Evolutionary conservation across 1,284 basidiomycete genomes (phyloP).

Genomic region (Trichosporon sp.): DNA sequence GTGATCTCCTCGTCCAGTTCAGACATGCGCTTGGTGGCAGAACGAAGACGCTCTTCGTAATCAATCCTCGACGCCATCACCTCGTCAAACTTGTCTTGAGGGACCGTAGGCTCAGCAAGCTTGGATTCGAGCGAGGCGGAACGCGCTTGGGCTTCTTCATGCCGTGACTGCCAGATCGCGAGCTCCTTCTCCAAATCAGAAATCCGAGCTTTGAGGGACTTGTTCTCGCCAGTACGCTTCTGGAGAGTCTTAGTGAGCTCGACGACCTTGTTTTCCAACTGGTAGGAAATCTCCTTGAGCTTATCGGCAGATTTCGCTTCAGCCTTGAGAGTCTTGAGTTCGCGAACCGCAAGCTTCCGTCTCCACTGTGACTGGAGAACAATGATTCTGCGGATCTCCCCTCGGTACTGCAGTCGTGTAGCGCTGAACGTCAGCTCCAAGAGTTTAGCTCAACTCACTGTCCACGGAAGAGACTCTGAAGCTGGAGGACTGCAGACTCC

Average conservation of each 20-base stretch:
- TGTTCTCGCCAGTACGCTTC: constrained; percentile 88
- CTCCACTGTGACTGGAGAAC: constrained; percentile 91
- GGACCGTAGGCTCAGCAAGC: constrained; percentile 72
- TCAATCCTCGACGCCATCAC: constrained; percentile 75
- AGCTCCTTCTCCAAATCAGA: constrained; percentile 81
- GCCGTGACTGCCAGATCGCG: constrained; percentile 77
- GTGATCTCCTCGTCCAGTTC: constrained; percentile 85
- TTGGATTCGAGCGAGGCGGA: constrained; percentile 75
- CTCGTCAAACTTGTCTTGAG: constrained; percentile 73
- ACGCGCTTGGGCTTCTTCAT: constrained; percentile 83
- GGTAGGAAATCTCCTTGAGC: constrained; percentile 99
- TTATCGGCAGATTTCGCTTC: constrained; percentile 97
- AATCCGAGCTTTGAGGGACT: constrained; percentile 75
- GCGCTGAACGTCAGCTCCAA: constrained; percentile 59
- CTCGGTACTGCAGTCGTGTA: constrained; percentile 65
- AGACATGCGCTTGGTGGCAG: constrained; percentile 68
- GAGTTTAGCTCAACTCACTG: constrained; percentile 62
- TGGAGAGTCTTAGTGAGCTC: constrained; percentile 97
- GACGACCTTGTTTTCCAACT: constrained; percentile 98
- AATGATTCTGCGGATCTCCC: constrained; percentile 74
- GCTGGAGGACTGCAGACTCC: constrained; percentile 67
- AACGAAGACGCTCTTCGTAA: constrained; percentile 78
- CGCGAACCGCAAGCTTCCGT: constrained; percentile 80
- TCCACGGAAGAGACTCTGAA: constrained; percentile 89
- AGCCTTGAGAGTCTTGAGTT: constrained; percentile 77